These are phyloP conservation scores for Polymyxa betae DNA, from an alignment of 208 protist species.

Conservation along the genomic window DNA sequence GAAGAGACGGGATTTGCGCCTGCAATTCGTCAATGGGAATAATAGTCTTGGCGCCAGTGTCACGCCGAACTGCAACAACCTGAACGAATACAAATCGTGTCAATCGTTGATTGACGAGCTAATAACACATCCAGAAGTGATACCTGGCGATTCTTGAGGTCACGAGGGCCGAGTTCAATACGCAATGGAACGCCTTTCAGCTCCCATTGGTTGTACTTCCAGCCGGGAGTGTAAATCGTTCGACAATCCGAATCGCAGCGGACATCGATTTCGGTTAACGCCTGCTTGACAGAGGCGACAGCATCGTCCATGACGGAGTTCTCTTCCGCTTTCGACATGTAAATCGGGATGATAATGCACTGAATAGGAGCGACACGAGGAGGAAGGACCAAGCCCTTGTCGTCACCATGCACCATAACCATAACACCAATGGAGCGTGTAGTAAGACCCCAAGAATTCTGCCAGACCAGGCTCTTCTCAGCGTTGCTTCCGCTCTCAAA, in stretches of 20 bases:
- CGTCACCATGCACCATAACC: conserved; percentile 97
- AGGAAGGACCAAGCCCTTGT: conserved; percentile 96
- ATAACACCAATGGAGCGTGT: conserved; percentile 84
- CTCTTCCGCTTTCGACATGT: not conserved
- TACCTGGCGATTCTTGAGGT: conserved; percentile 80
- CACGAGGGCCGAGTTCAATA: conserved; percentile 95
- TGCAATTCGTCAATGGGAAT: not conserved
- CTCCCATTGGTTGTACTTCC: conserved; percentile 98
- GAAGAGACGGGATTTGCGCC: conserved; percentile 5
- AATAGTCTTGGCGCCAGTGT: not conserved
- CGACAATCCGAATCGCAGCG: conserved; percentile 86
- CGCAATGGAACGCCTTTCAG: conserved; percentile 90
- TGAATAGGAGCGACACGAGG: conserved; percentile 92
- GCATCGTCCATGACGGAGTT: not conserved
- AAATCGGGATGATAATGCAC: conserved; percentile 76
- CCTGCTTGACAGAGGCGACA: conserved; percentile 18
- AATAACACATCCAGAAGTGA: not conserved
- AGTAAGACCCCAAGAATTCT: conserved; percentile 98
- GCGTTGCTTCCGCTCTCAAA: conserved; percentile 63
- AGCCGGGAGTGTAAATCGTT: conserved; percentile 91
- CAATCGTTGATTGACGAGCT: not conserved
- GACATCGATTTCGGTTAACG: conserved; percentile 79
- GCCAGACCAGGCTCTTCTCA: conserved; percentile 86
- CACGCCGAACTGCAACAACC: conserved; percentile 9
- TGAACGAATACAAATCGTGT: not conserved